Base-by-base conservation (phyloP, 202 grass and related monocot genomes). In the Carex arenaria region DNA sequence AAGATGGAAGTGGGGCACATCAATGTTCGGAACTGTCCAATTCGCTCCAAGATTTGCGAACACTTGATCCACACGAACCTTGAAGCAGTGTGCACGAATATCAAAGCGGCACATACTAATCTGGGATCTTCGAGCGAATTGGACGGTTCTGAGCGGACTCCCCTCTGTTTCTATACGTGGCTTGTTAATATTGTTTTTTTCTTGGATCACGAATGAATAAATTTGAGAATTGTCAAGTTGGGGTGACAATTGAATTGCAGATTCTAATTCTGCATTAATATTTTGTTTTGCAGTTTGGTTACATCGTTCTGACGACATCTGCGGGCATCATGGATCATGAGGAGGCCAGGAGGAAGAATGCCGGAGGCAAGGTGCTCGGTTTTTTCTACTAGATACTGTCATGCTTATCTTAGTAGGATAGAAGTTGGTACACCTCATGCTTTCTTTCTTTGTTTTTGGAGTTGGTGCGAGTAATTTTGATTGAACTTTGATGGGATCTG, bases 321-420 rank as follows among this genome's bases (percentile, higher is more conserved):
- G 88, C 86, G 14, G 88, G 93, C 2, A 95, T 95, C 72, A 95
- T 95, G 93, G 90, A 93, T 64, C 93, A 96, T 18, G 90, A 96
- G 65, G 93, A 96, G 31, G 90, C 90, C 18, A 85, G 89, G 67
- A 96, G 93, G 84, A 96, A 96, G 87, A 96, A 93, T 31, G 93
- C 88, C 57, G 90, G 90, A 86, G 93, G 93, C 68, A 93, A 96
- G 20, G 90, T 93, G 49, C 84, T 96, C 38, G 90, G 90, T 1
- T 96, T 93, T 42, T 96, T 96, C 61, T 96, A 96, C 85, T 96
- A 72, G 77, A 52, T 17, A 79, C 18, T 1, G 18, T 79, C 12
- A 68, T 68, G 65, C 14, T 42, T 42, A 42, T 68, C 31, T 40
- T 40, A 68, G 32, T 68, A 8, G 65, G 34, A 68, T 42, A 15